These are phyloP conservation scores for Sclerotinia subarctica DNA, from an alignment of 2,329 filamentous ascomycete species.

Conservation along the genomic window DNA sequence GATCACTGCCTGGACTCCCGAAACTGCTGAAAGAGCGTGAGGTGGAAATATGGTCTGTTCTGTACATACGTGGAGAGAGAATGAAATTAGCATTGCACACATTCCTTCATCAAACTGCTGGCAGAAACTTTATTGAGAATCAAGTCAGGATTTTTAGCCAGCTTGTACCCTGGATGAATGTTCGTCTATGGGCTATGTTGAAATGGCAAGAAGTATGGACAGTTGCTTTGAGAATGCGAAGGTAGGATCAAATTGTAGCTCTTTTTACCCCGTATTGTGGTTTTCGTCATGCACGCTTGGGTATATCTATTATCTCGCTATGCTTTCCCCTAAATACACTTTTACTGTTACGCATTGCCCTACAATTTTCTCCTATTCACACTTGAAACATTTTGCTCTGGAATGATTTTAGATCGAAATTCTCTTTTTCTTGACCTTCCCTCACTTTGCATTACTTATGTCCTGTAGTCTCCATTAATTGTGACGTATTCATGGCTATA, in stretches of 20 bases:
- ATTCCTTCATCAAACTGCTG: neutral
- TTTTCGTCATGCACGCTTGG: conserved; percentile 1
- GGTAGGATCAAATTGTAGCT: neutral
- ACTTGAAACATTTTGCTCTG: neutral
- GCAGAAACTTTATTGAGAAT: neutral
- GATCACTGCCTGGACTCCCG: conserved; percentile 52
- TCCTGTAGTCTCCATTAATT: conserved; percentile 68
- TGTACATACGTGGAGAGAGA: conserved; percentile 32
- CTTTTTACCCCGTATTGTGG: too few species aligned
- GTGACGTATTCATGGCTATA: conserved; percentile 61
- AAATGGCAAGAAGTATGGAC: neutral
- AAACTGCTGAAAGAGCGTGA: conserved; percentile 34
- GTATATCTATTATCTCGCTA: conserved; percentile 10
- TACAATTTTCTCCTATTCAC: neutral
- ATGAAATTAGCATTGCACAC: conserved; percentile 16
- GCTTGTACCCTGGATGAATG: neutral
- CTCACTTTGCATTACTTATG: conserved; percentile 40
- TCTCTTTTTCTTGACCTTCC: neutral
- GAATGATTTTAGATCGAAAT: neutral
- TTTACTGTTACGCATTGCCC: neutral
- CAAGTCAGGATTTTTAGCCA: neutral
- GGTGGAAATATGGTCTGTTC: conserved; percentile 15
- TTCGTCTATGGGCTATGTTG: neutral
- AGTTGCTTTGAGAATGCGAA: neutral
- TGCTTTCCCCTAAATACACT: neutral